Base-by-base conservation (phyloP, 371 early-diverging fungal genomes). In the Chytridium lagenaria region DNA sequence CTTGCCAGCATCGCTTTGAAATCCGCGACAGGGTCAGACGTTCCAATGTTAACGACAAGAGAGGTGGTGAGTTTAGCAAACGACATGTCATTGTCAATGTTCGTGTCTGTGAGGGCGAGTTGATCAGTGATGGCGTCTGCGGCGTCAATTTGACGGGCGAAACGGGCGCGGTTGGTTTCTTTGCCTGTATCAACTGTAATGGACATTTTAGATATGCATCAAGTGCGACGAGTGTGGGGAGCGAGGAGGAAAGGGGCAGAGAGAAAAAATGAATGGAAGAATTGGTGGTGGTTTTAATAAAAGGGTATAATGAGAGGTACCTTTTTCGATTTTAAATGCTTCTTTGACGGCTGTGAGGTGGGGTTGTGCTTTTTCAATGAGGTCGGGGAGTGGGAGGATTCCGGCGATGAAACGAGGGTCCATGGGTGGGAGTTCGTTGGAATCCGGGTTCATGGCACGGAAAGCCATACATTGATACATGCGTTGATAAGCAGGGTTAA, bases 401-500 rank as follows among this genome's bases (percentile, higher is more conserved):
- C 87, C 85, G 2, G 74, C 72, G 23, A 80, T 38, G 5, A 89
- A 71, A 0, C 74, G 57, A 0, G 85, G 80, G 55, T 86, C 80
- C 2, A 87, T 31, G 0, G 88, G 88, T 0, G 90, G 90, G 5
- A 91, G 74, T 1, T 68, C 69, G 50, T 83, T 77, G 0, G 80
- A 83, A 7, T 80, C 76, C 12, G 83, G 85, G 50, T 90, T 81
- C 28, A 90, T 33, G 0, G 88, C 90, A 26, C 90, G 84, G 28
- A 78, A 73, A 23, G 86, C 85, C 59, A 90, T 85, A 51, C 88
- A 81, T 65, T 87, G 82, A 39, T 83, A 84, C 0, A 89, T 68
- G 22, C 89, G 73, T 85, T 88, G 90, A 22, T 84, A 72, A 0
- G 79, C 74, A 22, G 91, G 91, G 67, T 91, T 92, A 59, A 81